Percentiles rank a stretch among this genome's conserved stretches.
Evolutionary conservation across 2,329 filamentous ascomycete species (phyloP).

Genomic region (Phyllosticta citriasiana): DNA sequence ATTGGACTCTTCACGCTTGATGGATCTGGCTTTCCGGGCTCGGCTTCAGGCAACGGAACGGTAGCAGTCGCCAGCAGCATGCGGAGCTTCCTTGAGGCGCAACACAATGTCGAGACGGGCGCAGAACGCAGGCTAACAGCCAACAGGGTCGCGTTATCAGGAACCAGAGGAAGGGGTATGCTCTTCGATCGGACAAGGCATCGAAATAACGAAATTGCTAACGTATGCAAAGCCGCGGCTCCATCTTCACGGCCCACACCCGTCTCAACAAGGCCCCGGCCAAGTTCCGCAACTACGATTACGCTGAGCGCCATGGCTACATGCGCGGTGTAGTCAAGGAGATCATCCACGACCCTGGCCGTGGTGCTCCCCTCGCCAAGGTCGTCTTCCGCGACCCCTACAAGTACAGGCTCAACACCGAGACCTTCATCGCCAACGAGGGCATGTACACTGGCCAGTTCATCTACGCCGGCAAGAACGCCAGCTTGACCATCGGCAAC

Average conservation of each 20-base stretch:
- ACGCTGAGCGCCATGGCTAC: slow-evolving; percentile 94
- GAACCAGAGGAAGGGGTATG: slow-evolving; percentile 52
- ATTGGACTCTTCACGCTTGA: neutral
- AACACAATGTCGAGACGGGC: neutral
- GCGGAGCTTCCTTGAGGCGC: neutral
- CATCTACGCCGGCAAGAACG: slow-evolving; percentile 99
- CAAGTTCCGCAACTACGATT: slow-evolving; percentile 96
- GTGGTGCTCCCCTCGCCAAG: slow-evolving; percentile 94
- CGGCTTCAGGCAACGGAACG: neutral
- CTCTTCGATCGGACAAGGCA: neutral
- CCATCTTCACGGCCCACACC: slow-evolving; percentile 59
- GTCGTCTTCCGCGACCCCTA: slow-evolving; percentile 97
- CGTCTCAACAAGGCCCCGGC: slow-evolving; percentile 84
- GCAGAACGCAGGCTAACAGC: slow-evolving; percentile 4
- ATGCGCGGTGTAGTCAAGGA: slow-evolving; percentile 95
- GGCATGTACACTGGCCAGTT: slow-evolving; percentile 99
- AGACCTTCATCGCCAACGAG: slow-evolving; percentile 99
- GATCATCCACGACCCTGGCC: slow-evolving; percentile 97
- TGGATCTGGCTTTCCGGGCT: neutral
- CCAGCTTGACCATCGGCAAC: slow-evolving; percentile 92
- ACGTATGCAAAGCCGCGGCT: slow-evolving; percentile 55
- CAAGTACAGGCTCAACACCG: slow-evolving; percentile 92
- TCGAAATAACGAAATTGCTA: slow-evolving; percentile 6
- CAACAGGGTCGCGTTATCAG: slow-evolving; percentile 58
- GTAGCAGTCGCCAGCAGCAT: neutral